Conservation (phyloP, 345 rosid species). For the Ricinus communis region DNA sequence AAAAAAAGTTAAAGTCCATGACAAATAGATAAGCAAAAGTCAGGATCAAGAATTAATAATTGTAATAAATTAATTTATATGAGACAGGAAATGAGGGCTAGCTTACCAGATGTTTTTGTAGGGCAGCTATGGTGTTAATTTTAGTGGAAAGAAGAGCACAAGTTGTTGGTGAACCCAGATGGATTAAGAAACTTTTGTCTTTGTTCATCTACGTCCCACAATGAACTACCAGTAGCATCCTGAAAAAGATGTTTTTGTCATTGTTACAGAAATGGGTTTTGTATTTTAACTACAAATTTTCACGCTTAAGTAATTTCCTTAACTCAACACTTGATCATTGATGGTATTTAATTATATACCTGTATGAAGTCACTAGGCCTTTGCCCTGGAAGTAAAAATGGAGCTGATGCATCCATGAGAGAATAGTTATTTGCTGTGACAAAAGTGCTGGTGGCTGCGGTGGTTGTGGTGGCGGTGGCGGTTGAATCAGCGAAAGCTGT, state of each 20-base stretch:
- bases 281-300: background rate
- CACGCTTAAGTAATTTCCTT: background rate
- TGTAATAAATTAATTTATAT: constrained; percentile 3
- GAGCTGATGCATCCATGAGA: constrained; percentile 28
- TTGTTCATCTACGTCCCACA: constrained; percentile 58
- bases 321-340: background rate
- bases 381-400: constrained; percentile 35
- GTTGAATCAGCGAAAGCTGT: constrained; percentile 43
- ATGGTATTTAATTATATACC: constrained; percentile 12
- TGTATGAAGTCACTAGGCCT: constrained; percentile 28
- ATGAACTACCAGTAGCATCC: constrained; percentile 36
- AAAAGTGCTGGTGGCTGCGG: constrained; percentile 6
- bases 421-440: constrained; percentile 31
- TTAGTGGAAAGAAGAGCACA: constrained; percentile 57
- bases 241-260: constrained; percentile 39
- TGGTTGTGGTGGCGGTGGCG: constrained; percentile 25
- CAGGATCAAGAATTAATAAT: background rate
- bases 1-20: background rate
- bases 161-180: constrained; percentile 50
- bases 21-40: background rate
- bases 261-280: background rate
- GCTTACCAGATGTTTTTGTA: constrained; percentile 38
- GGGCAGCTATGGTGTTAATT: constrained; percentile 38
- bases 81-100: constrained; percentile 39
- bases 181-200: constrained; percentile 45